Percentiles rank a stretch among this genome's conserved stretches.
Evolutionary conservation across 768 basidiomycete species (phyloP).

Genomic region (Leccinum incarnatum): DNA sequence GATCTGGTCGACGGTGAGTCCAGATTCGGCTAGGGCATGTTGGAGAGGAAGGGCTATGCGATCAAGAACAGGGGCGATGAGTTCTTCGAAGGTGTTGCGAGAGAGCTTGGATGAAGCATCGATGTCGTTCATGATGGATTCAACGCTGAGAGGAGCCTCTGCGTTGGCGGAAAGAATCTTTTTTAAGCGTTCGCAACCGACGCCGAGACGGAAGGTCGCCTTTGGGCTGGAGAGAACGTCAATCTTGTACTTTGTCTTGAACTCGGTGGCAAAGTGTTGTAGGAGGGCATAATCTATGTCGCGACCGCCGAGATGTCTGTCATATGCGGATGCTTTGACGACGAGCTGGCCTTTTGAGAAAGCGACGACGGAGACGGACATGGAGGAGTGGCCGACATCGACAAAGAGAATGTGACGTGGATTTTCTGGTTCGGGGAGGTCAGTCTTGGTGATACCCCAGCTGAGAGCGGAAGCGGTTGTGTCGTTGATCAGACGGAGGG

Average conservation of each 20-base stretch:
- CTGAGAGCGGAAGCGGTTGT: slow-evolving; percentile 94
- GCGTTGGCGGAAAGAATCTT: slow-evolving; percentile 94
- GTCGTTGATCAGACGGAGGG: slow-evolving; percentile 95
- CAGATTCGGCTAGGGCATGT: slow-evolving; percentile 76
- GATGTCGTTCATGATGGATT: slow-evolving; percentile 94
- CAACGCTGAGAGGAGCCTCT: slow-evolving; percentile 87
- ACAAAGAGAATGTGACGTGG: slow-evolving; percentile 91
- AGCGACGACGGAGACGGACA: slow-evolving; percentile 84
- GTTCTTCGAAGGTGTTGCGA: slow-evolving; percentile 78
- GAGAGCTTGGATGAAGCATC: slow-evolving; percentile 85
- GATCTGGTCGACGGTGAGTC: slow-evolving; percentile 79
- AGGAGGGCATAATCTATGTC: slow-evolving; percentile 94
- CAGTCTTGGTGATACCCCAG: slow-evolving; percentile 98
- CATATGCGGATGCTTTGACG: slow-evolving; percentile 87
- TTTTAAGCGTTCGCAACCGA: slow-evolving; percentile 92
- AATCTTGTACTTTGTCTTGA: slow-evolving; percentile 97
- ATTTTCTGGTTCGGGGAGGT: slow-evolving; percentile 81
- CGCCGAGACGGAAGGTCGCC: slow-evolving; percentile 85
- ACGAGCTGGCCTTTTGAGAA: slow-evolving; percentile 92
- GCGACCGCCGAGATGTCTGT: slow-evolving; percentile 91
- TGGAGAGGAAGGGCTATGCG: slow-evolving; percentile 75
- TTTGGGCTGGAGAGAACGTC: slow-evolving; percentile 91
- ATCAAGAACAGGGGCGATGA: slow-evolving; percentile 73
- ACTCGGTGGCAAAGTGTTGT: slow-evolving; percentile 84
- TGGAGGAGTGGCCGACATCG: slow-evolving; percentile 91